Evolutionary conservation across 1,284 basidiomycete species (phyloP), one percentile per base, ranked within the genome.

Genomic region (Cronartium quercuum): DNA sequence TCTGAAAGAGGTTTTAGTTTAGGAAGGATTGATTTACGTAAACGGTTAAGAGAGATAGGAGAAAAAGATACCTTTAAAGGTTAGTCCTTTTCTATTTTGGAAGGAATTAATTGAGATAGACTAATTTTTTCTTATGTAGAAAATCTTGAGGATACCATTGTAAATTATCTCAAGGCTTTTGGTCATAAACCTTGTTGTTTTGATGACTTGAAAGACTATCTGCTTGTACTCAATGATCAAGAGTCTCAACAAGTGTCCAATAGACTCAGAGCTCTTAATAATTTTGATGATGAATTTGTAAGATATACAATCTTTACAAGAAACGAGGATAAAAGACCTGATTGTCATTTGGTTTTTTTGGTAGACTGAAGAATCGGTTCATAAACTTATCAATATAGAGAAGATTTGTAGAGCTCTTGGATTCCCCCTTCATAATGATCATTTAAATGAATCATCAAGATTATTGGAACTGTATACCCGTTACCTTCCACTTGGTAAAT

Each of bases 131-230:
- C n/a, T n/a, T n/a, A n/a, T 55, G 7, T n/a, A 88, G 77, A 76
- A 84, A 55, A 78, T 77, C 34, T 82, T 82, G 29, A 29, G 57
- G n/a, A 75, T 0, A 78, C 81, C 34, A 66, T 81, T 12, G 38
- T 86, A 78, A 82, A 85, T 62, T 95, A 94, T 81, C 88, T 92
- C 79, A 83, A 86, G 51, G 84, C 83, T 75, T 88, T 92, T 79
- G 89, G 89, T 12, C 87, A 88, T 80, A 95, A 93, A 82, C 84
- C 88, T 5, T 91, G 90, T 81, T 92, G 91, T 80, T 91, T 88
- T 77, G 91, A 94, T 81, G 92, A 95, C 78, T 82, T 95, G 60
- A 85, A 85, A 77, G 87, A 87, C 4, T 92, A 89, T 79, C 78
- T 83, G 3, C 81, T 87, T 51, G 78, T 80, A 7, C 82, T 89